Evolutionary conservation across 345 rosid species (phyloP).

Genomic region (Chamaenerion angustifolium): DNA sequence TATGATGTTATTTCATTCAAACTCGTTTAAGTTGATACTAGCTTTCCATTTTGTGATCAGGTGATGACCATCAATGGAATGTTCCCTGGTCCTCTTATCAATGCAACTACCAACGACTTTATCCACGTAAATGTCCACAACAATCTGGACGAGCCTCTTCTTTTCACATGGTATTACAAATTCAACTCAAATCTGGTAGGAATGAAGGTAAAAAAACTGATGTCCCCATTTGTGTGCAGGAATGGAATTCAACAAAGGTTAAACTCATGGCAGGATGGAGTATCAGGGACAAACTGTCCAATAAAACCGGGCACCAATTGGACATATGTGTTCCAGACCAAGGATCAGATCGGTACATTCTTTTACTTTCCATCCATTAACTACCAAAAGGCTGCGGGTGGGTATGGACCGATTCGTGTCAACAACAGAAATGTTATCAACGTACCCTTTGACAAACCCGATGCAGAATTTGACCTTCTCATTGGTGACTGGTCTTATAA

Average conservation of each 20-base stretch:
- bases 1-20: too few relatives aligned
- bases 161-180: constrained; percentile 41
- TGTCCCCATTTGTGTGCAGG: constrained; percentile 14
- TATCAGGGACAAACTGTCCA: constrained; percentile 60
- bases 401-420: constrained; percentile 35
- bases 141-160: constrained; percentile 46
- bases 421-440: constrained; percentile 26
- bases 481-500: constrained; percentile 36
- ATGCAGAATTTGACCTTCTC: constrained; percentile 44
- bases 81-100: constrained; percentile 62
- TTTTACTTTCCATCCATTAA: constrained; percentile 47
- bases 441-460: constrained; percentile 38
- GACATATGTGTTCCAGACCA: constrained; percentile 41
- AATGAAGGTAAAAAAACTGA: too few relatives aligned
- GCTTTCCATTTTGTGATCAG: constrained; percentile 9
- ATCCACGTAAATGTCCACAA: constrained; percentile 36
- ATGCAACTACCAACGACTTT: constrained; percentile 38
- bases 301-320: constrained; percentile 34
- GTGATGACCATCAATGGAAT: constrained; percentile 42
- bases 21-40: background rate
- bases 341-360: constrained; percentile 50
- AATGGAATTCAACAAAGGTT: constrained; percentile 47
- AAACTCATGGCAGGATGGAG: constrained; percentile 57
- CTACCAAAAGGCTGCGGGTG: constrained; percentile 45
- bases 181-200: background rate